phyloP scores from a whole-genome alignment of 225 moss, liverwort and hornwort species.

The Anthoceros angustus region DNA sequence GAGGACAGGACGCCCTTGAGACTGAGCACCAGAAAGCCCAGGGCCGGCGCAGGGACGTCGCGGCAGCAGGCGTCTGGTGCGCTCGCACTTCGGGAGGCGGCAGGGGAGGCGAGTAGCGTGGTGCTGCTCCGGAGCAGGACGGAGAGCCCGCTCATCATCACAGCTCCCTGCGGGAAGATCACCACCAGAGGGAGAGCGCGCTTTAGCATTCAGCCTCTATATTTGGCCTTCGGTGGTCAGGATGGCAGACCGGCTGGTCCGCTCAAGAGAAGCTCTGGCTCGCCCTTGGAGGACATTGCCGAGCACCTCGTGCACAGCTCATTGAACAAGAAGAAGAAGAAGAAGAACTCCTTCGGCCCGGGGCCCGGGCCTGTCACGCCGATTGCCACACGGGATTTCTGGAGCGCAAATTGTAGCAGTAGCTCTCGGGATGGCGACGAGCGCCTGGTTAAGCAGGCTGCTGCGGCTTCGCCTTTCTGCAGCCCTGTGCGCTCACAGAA shows the following conservation, averaged over 20 bases:
- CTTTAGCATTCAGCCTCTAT: not conserved
- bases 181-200: not conserved
- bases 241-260: not conserved
- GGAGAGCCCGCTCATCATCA: slow-evolving; percentile 5
- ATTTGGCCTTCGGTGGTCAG: not conserved
- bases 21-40: too few relatives aligned
- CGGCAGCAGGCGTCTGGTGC: too few relatives aligned
- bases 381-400: not conserved
- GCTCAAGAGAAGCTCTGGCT: not conserved
- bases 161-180: slow-evolving; percentile 2
- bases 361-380: not conserved
- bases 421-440: not conserved
- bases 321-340: not conserved
- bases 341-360: too few relatives aligned
- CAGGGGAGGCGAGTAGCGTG: not conserved
- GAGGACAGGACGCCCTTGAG: too few relatives aligned
- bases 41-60: too few relatives aligned
- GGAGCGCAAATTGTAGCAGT: not conserved
- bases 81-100: too few relatives aligned
- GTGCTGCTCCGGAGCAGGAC: not conserved
- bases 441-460: not conserved
- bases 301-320: slow-evolving; percentile 1
- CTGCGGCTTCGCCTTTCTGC: not conserved
- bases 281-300: not conserved
- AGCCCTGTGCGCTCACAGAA: not conserved